Evolutionary conservation across 768 basidiomycete genomes (phyloP), one percentile per base, ranked within the genome.

Genomic region (Phylloporus rhodoxanthus): DNA sequence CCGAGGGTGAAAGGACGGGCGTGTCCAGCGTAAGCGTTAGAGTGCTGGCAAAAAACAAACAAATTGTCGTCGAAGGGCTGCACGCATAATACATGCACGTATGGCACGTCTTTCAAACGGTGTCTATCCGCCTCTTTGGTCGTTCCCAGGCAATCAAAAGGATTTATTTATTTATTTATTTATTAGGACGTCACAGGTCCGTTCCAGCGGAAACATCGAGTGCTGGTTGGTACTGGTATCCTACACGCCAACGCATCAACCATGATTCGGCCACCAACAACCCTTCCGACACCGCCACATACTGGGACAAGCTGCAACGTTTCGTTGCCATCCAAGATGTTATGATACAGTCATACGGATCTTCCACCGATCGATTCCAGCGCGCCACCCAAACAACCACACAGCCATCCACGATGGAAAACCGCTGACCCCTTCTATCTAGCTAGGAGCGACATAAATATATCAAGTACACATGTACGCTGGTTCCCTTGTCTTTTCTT

Each of bases 391-490:
- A 19, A 11, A 29, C 28, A 29, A 11, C 25, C 41, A 36, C 48
- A 21, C 11, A 26, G 17, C 23, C 28, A 14, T 30, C 29, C 29
- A 30, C 50, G 33, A 29, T 26, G 47, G 14, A 28, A 29, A 45
- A 26, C 26, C 42, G 15, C 39, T 19, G 43, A n/a, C 38, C 39
- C 49, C 32, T 26, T 29, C 39, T 40, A 40, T 38, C 37, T 38
- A 38, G 37, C 19, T 38, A 20, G 14, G 52, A 39, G 41, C 30
- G 40, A 7, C 48, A 45, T 62, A 63, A 62, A 64, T 61, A 64
- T 30, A 52, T 39, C 51, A 13, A 49, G 51, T 55, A 60, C 58
- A 60, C 53, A 53, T 57, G 48, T 64, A 61, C 45, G 36, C 29
- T 28, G 47, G 36, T 44, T 41, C 47, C 29, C 25, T 47, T 47